Percentiles rank a stretch among this genome's conserved stretches.
phyloP scores from a whole-genome alignment of 257 asterid genomes.

The Scutellaria galericulata region DNA sequence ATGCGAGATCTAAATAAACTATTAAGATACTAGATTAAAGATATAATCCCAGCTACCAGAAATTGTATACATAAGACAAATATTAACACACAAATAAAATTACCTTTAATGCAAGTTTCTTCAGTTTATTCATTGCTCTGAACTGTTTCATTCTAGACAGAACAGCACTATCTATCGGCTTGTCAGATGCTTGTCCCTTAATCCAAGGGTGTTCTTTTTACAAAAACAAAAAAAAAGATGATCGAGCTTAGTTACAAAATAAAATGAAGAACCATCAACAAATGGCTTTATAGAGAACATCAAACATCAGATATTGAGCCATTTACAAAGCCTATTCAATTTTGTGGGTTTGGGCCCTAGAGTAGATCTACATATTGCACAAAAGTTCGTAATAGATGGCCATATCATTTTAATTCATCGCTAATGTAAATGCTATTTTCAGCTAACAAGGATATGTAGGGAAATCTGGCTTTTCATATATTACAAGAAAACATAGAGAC shows the following conservation, averaged over 20 bases:
- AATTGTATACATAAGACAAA: neutral
- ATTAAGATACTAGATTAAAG: neutral
- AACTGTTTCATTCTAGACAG: conserved; percentile 88
- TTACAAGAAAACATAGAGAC: neutral
- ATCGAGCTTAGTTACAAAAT: conserved; percentile 3
- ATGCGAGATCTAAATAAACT: neutral
- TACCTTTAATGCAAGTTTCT: conserved; percentile 84
- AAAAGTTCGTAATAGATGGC: neutral
- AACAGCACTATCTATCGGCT: conserved; percentile 85
- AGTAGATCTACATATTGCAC: neutral
- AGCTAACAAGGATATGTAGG: neutral
- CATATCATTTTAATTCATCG: neutral
- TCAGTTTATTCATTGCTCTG: conserved; percentile 88
- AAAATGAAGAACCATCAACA: conserved; percentile 22
- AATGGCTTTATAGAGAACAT: neutral
- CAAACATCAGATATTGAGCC: neutral
- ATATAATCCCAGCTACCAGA: neutral
- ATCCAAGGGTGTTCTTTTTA: conserved; percentile 78
- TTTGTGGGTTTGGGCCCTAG: conserved; percentile 1
- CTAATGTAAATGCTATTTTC: neutral
- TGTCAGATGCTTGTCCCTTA: conserved; percentile 81
- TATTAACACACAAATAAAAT: neutral
- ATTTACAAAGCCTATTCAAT: neutral
- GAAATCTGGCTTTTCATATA: neutral
- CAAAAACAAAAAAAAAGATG: conserved; percentile 12